Base-by-base conservation (phyloP, 2,329 filamentous ascomycete genomes). In the Zasmidium citrigriseum region DNA sequence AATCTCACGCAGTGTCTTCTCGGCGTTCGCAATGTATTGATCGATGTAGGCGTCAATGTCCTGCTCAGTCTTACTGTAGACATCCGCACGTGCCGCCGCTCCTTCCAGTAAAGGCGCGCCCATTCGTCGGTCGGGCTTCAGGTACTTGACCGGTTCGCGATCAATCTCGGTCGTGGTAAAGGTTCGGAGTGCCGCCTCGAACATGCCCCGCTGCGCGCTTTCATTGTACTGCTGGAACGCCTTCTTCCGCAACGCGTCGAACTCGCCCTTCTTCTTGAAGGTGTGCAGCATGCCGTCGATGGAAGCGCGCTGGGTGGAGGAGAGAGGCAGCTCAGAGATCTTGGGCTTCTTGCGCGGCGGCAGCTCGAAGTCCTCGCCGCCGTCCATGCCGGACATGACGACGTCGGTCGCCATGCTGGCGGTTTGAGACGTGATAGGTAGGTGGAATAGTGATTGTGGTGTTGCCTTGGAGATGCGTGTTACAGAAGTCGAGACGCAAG, bases 231-330 rank as follows among this genome's bases (percentile, higher is more conserved):
- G 86, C 47, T 89, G 85, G 83, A 89, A 91, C 11, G 90, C 82
- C 67, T 89, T 83, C 71, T 91, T 93, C 61, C 90, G 86, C 63
- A 93, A 83, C 14, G 83, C 79, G 74, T 95, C 90, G 70, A 93
- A 95, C 57, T 89, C 89, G 60, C 90, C 90, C 74, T 91, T 91
- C 77, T 93, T 93, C 76, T 93, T 93, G 78, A 93, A 93, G 11
- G 84, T 88, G 70, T 90, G 87, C n/a, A 89, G 84, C 21, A 93
- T 82, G 16, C 82, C 83, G 67, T 93, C 89, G 57, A 93, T 91
- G 1, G 88, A 86, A 1, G 84, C 83, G 63, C 89, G 83, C 53
- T 90, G 90, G n/a, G 86, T 83, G 2, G 87, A 88, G 4, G 89
- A 84, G 20, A 93, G 77, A 1, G 90, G 90, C 18, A 93, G 80